Percentiles rank a stretch among this genome's conserved stretches.
These are phyloP conservation scores for Lipomyces oligophaga DNA, from an alignment of 805 yeast species.

Conservation along the genomic window DNA sequence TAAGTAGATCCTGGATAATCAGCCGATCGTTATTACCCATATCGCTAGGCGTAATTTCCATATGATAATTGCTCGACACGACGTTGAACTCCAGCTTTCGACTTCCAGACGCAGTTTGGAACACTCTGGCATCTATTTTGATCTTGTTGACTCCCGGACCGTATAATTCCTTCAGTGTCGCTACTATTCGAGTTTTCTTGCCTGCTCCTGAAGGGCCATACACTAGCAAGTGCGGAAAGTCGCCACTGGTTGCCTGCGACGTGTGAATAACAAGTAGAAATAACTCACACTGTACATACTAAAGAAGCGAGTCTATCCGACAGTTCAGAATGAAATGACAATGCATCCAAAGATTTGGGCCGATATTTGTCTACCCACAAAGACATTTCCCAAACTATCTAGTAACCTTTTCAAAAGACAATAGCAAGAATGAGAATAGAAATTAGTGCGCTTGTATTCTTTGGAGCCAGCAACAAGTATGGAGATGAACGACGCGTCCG, in stretches of 20 bases:
- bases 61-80: slow-evolving; percentile 83
- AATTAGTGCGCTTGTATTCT: neutral
- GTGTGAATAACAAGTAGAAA: slow-evolving; percentile 16
- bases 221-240: slow-evolving; percentile 86
- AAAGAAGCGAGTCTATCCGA: slow-evolving; percentile 61
- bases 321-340: slow-evolving; percentile 65
- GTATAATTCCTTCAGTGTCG: slow-evolving; percentile 71
- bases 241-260: slow-evolving; percentile 57
- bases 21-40: slow-evolving; percentile 94
- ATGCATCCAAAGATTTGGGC: slow-evolving; percentile 60
- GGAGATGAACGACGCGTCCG: too few species aligned
- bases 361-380: slow-evolving; percentile 96
- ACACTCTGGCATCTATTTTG: slow-evolving; percentile 86
- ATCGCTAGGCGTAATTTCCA: slow-evolving; percentile 93
- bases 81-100: slow-evolving; percentile 87
- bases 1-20: slow-evolving; percentile 88
- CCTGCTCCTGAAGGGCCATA: slow-evolving; percentile 98
- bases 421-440: neutral
- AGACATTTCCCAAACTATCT: slow-evolving; percentile 52
- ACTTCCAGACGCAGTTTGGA: slow-evolving; percentile 57
- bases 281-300: slow-evolving; percentile 32
- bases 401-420: neutral
- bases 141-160: slow-evolving; percentile 78
- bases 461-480: too few species aligned
- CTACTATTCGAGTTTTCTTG: slow-evolving; percentile 86